Base-by-base conservation (phyloP, 106 monocot species). In the Hemerocallis citrina region DNA sequence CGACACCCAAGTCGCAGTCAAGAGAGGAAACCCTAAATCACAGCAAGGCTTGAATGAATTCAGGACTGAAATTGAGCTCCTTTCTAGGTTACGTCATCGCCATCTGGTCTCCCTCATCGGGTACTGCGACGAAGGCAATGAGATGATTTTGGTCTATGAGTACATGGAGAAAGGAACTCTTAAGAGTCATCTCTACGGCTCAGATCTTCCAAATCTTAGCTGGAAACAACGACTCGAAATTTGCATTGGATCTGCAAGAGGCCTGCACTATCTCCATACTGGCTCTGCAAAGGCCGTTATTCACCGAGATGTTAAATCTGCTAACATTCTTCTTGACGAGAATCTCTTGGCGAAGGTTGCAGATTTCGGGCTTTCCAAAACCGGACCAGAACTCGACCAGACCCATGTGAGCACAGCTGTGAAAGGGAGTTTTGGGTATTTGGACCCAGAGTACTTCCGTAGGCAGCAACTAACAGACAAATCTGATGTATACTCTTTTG, bases 401-500 rank as follows among this genome's bases (percentile, higher is more conserved):
- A 83, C 88, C 16, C 88, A 88, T 62, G 88, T 88, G 10, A 88
- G 88, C 38, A 88, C 88, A 0, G 83, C 83, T 17, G 88, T 88
- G 14, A 88, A 88, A 55, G 86, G 86, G 22, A 87, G 86, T 44
- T 87, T 87, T n/a, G 86, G 86, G n/a, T 87, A 87, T 61, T 74
- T 88, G 17, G 88, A 88, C 58, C 83, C 83, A 9, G 83, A 88
- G 54, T 88, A 88, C 55, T 88, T 83, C 68, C 41, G 88, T 19
- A 78, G 88, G 64, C 88, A 88, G 44, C 83, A 80, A 34, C 42
- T 88, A 20, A 88, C 83, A 7, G 88, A 88, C 34, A 88, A 88
- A 42, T 88, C 88, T 0, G 82, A 88, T 68, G 88, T 88, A 28
- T 88, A 88, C 51, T 79, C 79, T 0, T 88, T 88, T 22, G 88